These are phyloP conservation scores for Capsicum chinense DNA, from an alignment of 257 asterid species.

Conservation along the genomic window DNA sequence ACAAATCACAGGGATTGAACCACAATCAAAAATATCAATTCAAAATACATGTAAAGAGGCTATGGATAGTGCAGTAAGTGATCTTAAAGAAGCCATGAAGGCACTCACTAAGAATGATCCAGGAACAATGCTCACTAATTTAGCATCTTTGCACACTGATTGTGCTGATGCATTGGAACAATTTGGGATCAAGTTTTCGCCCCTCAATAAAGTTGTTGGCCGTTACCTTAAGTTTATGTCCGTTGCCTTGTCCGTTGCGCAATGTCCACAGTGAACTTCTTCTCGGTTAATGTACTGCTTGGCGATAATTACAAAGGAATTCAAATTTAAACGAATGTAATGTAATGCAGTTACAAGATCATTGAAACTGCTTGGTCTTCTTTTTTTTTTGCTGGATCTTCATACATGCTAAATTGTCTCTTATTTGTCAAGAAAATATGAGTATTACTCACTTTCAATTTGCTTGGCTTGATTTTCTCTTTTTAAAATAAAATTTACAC, in stretches of 20 bases:
- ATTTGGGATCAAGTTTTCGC: conserved; percentile 20
- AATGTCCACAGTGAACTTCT: background rate
- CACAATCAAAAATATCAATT: background rate
- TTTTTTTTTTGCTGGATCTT: background rate
- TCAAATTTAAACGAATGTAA: background rate
- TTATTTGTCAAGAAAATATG: background rate
- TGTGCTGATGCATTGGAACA: conserved; percentile 38
- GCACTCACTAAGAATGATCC: background rate
- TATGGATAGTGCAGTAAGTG: conserved; percentile 19
- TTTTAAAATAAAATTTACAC: too few relatives aligned
- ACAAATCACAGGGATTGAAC: background rate
- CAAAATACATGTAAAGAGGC: conserved; percentile 15
- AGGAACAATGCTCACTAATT: conserved; percentile 6
- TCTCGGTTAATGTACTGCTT: background rate
- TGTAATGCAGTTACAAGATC: background rate
- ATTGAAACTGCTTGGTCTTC: background rate
- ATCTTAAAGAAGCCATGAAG: background rate
- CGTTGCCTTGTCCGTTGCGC: conserved; percentile 34
- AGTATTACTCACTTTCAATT: background rate
- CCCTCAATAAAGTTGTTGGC: background rate
- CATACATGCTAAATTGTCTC: background rate
- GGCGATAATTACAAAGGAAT: background rate
- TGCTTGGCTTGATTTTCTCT: background rate
- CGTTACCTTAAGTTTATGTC: background rate
- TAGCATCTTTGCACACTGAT: conserved; percentile 20